A percentile compares a stretch with the other conserved stretches of the same genome.
These are phyloP conservation scores for Solanum chiquidenum DNA, from an alignment of 257 asterid genomes.

Conservation along the genomic window DNA sequence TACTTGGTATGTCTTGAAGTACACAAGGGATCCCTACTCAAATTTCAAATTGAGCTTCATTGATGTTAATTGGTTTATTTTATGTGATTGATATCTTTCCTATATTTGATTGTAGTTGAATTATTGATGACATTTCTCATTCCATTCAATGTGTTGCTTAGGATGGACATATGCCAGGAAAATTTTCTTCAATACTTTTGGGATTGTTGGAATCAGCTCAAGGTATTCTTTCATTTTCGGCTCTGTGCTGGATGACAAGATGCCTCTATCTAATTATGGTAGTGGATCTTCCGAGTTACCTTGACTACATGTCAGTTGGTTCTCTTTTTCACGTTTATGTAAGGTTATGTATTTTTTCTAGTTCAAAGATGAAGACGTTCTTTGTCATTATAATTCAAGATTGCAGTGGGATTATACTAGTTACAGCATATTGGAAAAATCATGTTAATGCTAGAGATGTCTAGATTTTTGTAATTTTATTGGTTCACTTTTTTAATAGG, in stretches of 20 bases:
- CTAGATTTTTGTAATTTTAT: not conserved
- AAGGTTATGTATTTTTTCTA: not conserved
- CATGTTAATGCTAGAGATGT: not conserved
- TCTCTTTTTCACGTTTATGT: not conserved
- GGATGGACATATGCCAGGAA: constrained; percentile 79
- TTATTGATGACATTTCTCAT: constrained; percentile 1
- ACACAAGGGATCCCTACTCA: not conserved
- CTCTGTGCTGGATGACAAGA: not conserved
- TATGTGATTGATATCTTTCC: not conserved
- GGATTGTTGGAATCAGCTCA: constrained; percentile 77
- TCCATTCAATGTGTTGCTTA: constrained; percentile 20
- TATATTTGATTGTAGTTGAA: not conserved
- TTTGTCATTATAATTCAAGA: not conserved
- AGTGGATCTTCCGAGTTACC: not conserved
- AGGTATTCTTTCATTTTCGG: constrained; percentile 28
- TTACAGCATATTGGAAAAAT: not conserved
- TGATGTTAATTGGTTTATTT: not conserved
- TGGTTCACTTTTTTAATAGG: not conserved
- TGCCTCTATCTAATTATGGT: not conserved
- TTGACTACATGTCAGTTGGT: not conserved
- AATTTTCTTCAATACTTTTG: constrained; percentile 70
- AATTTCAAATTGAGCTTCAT: not conserved
- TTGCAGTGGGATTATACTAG: not conserved
- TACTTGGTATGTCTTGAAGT: not conserved
- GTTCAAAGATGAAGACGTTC: not conserved